Conservation (phyloP, 345 rosid genomes). For the Eucalyptus curtisii region DNA sequence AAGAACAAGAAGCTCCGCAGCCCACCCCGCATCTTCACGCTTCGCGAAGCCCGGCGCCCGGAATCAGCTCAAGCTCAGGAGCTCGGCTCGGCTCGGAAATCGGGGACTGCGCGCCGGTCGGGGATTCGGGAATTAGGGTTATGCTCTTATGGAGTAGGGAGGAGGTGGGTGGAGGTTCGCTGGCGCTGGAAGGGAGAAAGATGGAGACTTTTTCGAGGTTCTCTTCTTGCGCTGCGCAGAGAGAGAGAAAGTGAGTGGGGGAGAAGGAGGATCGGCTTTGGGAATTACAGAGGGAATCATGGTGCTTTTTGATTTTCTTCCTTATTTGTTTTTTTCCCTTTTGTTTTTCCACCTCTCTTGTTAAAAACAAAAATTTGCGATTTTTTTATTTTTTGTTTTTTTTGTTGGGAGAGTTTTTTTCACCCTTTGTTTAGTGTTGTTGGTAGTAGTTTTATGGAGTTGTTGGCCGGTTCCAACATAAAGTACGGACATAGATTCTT, state of each 20-base stretch:
- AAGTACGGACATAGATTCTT: not conserved
- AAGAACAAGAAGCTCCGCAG: constrained; percentile 7
- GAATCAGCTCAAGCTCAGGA: not conserved
- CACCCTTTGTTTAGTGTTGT: not conserved
- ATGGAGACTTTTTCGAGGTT: not conserved
- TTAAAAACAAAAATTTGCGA: not conserved
- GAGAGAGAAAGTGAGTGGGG: not conserved
- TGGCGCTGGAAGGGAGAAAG: not conserved
- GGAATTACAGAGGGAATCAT: constrained; percentile 32
- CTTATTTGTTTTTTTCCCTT: not conserved
- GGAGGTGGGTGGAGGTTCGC: not conserved
- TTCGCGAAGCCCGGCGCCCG: constrained; percentile 22
- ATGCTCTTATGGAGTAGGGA: not conserved
- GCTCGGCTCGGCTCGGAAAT: not conserved
- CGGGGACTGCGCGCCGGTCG: not conserved
- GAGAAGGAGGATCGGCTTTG: constrained; percentile 30
- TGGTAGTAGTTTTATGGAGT: not conserved
- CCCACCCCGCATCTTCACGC: constrained; percentile 1
- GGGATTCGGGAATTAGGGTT: not conserved
- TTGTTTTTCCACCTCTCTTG: not conserved
- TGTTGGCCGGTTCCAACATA: not conserved
- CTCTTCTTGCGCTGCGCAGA: not conserved
- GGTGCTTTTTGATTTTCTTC: not conserved
- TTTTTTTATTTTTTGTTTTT: not conserved
- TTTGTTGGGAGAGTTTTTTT: accelerated